Percentiles rank a stretch among this genome's conserved stretches.
Evolutionary conservation across 306 rosid genomes (phyloP).

Genomic region (Lotus japonicus): DNA sequence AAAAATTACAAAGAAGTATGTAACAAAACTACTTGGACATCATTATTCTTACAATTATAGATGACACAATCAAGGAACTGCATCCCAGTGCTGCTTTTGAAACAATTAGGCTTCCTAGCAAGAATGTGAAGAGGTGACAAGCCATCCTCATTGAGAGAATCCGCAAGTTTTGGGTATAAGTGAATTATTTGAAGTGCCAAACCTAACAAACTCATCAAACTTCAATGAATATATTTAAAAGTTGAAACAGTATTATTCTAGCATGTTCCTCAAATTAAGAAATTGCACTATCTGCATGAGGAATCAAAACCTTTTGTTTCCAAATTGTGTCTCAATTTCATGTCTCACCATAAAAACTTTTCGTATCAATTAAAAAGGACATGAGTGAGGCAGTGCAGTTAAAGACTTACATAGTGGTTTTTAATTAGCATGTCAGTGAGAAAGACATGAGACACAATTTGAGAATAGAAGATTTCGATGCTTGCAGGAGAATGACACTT

Average conservation of each 20-base stretch:
- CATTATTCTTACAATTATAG: conserved; percentile 21
- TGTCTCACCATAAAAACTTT: too few relatives aligned
- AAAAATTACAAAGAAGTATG: not conserved
- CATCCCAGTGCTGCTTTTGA: conserved; percentile 19
- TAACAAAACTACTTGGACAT: not conserved
- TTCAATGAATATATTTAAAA: not conserved
- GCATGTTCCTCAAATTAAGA: not conserved
- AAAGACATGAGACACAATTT: too few relatives aligned
- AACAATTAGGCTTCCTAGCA: conserved; percentile 25
- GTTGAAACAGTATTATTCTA: not conserved
- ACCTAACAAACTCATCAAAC: conserved; percentile 35
- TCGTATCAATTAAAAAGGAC: too few relatives aligned
- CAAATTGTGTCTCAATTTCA: too few relatives aligned
- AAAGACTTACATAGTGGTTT: too few relatives aligned
- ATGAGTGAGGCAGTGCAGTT: too few relatives aligned
- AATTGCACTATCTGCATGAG: not conserved
- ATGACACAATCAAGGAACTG: conserved; percentile 1
- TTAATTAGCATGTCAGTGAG: too few relatives aligned
- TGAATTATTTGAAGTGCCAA: conserved; percentile 23
- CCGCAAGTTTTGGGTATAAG: conserved; percentile 1
- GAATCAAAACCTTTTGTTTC: too few relatives aligned
- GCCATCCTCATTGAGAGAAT: conserved; percentile 2
- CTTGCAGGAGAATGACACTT: not conserved
- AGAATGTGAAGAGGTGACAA: conserved; percentile 27
- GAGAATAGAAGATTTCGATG: too few relatives aligned